A percentile compares a stretch with the other conserved stretches of the same genome.
Conservation (phyloP, 108 stramenopile genomes). For the Fistulifera solaris region DNA sequence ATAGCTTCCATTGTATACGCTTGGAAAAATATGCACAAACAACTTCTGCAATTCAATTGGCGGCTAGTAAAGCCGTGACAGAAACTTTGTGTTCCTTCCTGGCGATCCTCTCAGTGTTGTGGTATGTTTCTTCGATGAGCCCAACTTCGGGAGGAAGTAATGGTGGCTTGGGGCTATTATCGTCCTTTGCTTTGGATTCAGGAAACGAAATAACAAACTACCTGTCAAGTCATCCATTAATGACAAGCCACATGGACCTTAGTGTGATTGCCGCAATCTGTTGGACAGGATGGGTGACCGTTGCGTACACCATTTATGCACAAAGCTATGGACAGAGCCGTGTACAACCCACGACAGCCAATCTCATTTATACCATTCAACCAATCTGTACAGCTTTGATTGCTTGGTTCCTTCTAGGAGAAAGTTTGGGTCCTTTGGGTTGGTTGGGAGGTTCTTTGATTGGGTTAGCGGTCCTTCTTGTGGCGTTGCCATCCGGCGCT, state of each 20-base stretch:
- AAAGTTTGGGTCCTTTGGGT: conserved; percentile 44
- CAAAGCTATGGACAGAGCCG: conserved; percentile 73
- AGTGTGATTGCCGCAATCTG: conserved; percentile 34
- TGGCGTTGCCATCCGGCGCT: conserved; percentile 22
- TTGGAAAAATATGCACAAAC: conserved; percentile 52
- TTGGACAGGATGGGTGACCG: conserved; percentile 76
- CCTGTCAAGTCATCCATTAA: neutral
- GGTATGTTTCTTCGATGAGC: neutral
- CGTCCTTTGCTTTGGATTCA: conserved; percentile 8
- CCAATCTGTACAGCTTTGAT: conserved; percentile 73
- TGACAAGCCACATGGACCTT: neutral
- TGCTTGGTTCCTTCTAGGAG: conserved; percentile 64
- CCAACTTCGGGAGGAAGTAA: neutral
- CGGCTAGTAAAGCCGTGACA: conserved; percentile 51
- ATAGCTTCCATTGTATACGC: conserved; percentile 70
- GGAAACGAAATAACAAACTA: conserved; percentile 29
- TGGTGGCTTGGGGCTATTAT: neutral
- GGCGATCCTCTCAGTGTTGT: conserved; percentile 2
- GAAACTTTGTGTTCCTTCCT: conserved; percentile 42
- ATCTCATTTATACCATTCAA: conserved; percentile 80
- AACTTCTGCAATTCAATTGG: conserved; percentile 39
- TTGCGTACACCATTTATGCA: conserved; percentile 78
- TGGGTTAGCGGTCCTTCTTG: conserved; percentile 50
- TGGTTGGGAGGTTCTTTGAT: conserved; percentile 61
- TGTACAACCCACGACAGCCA: conserved; percentile 64